Conservation (phyloP, 371 early-diverging fungal species). For the Haplosporangium sp. region DNA sequence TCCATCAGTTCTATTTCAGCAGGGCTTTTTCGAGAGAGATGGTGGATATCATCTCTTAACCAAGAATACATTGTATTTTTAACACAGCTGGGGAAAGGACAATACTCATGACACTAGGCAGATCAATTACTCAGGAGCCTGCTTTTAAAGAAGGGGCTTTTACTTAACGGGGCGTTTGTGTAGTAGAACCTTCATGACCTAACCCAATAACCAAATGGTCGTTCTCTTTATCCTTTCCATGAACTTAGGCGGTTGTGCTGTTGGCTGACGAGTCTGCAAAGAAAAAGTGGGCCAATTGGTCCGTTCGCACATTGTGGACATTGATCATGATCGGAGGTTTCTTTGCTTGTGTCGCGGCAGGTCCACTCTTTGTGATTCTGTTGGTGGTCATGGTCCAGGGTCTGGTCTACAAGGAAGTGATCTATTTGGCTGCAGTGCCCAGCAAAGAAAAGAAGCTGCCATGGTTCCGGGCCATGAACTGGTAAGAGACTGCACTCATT, state of each 20-base stretch:
- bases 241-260: conserved; percentile 41
- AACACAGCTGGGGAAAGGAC: too few species aligned
- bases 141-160: too few species aligned
- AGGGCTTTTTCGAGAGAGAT: too few species aligned
- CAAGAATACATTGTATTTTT: too few species aligned
- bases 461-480: conserved; percentile 94
- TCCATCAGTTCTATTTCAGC: too few species aligned
- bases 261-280: conserved; percentile 62
- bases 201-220: too few species aligned
- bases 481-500: conserved; percentile 61
- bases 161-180: too few species aligned
- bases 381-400: conserved; percentile 87
- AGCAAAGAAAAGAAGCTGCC: conserved; percentile 88
- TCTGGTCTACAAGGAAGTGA: conserved; percentile 90
- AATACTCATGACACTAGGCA: too few species aligned
- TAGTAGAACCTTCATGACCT: too few species aligned
- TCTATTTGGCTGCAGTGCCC: conserved; percentile 86
- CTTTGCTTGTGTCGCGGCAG: conserved; percentile 80
- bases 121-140: too few species aligned
- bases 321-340: conserved; percentile 91
- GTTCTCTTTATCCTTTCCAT: too few species aligned
- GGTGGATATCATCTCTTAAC: too few species aligned
- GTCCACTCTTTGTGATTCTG: conserved; percentile 82
- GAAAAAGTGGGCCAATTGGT: conserved; percentile 83
- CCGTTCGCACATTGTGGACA: conserved; percentile 85